A percentile compares a stretch with the other conserved stretches of the same genome.
phyloP scores from a whole-genome alignment of 495 filamentous ascomycete genomes.

The Podospora pseudocomata region DNA sequence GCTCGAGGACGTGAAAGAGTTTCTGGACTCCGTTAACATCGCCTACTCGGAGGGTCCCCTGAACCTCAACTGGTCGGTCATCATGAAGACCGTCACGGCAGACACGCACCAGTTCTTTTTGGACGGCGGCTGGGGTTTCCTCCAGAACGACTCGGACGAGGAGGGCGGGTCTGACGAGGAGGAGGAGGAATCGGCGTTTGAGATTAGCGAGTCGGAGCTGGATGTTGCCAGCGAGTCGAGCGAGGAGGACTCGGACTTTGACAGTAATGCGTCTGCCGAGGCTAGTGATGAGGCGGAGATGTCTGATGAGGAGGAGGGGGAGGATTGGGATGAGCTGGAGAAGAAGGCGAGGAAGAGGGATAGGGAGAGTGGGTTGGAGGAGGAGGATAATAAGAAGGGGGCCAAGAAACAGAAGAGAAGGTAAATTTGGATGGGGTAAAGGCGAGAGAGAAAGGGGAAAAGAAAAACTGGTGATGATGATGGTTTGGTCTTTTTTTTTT shows the following conservation, averaged over 20 bases:
- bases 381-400: conserved; percentile 52
- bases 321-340: conserved; percentile 92
- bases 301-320: conserved; percentile 72
- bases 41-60: conserved; percentile 91
- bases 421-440: conserved; percentile 16
- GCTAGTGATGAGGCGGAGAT: conserved; percentile 61
- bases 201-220: conserved; percentile 79
- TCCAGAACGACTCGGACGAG: conserved; percentile 81
- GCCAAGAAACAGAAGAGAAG: conserved; percentile 47
- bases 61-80: conserved; percentile 97
- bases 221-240: conserved; percentile 74
- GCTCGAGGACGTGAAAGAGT: conserved; percentile 94
- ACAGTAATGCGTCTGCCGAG: conserved; percentile 82
- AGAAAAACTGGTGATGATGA: not conserved
- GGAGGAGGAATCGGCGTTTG: conserved; percentile 83
- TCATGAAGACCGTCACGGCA: conserved; percentile 97
- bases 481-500: not conserved
- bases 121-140: conserved; percentile 94
- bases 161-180: conserved; percentile 75
- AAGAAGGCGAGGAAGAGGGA: conserved; percentile 87
- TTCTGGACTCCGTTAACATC: conserved; percentile 93
- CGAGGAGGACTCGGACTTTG: conserved; percentile 88
- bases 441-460: not conserved
- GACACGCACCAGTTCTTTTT: conserved; percentile 93
- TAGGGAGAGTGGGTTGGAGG: conserved; percentile 65